Evolutionary conservation across 2,329 filamentous ascomycete genomes (phyloP), one percentile per base, ranked within the genome.

Genomic region (Beauveria brongniartii): DNA sequence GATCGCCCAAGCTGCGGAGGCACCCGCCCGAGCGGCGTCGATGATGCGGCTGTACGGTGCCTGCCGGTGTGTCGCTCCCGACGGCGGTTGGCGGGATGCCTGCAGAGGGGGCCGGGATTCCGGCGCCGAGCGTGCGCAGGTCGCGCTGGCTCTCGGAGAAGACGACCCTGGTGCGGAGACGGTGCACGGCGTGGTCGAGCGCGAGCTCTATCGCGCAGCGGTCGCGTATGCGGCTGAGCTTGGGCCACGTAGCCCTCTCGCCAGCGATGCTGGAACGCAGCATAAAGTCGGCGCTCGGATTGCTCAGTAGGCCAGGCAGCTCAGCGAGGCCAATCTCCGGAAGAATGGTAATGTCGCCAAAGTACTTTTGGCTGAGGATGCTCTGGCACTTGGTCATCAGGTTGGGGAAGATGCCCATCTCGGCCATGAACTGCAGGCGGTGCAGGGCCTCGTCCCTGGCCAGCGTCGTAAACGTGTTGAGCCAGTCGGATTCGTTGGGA

Each of bases 281-380:
- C 90, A 97, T 96, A 71, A 96, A 97, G 5, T 92, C 90, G 0
- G 85, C 77, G 0, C 89, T 92, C 1, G 93, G 93, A 62, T 97
- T 97, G 64, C 82, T 88, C 50, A 97, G 78, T 28, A 97, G 86
- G 9, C 83, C 82, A 1, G 89, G 87, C 24, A 95, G 83, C 64
- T 95, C 88, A 8, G 85, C 80, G 57, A 89, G 85, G 5, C 82
- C 83, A 62, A 96, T 87, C 59, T 91, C 85, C 0, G 92, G 92
- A 37, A 96, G 80, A 59, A 97, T 96, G 50, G 92, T 97, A 70
- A 97, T 96, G 72, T 97, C 92, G 7, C 93, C 93, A 2, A 90
- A 92, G 69, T 97, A 97, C 65, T 89, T 91, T 69, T 97, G 93
- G 65, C 87, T 92, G 55, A 97, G 80, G 18, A 97, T 86, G 1